Percentiles rank a stretch among this genome's conserved stretches.
Conservation (phyloP, 108 stramenopile genomes). For the Cyclotella cryptica region DNA sequence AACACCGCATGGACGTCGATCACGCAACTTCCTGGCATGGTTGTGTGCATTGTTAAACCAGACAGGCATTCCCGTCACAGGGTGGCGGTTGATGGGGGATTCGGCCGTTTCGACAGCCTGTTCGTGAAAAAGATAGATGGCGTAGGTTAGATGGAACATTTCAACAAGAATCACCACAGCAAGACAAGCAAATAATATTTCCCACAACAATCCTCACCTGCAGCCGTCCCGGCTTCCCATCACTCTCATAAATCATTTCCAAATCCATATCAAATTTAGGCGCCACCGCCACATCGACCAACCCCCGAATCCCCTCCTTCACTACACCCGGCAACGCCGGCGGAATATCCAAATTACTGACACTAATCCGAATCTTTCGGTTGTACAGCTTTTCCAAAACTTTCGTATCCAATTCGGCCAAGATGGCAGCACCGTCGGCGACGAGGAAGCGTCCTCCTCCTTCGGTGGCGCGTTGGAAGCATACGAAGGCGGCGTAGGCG, state of each 20-base stretch:
- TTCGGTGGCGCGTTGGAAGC: slow-evolving; percentile 91
- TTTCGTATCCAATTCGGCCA: slow-evolving; percentile 81
- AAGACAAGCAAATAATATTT: not conserved
- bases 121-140: slow-evolving; percentile 1
- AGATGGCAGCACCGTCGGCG: slow-evolving; percentile 89
- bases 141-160: slow-evolving; percentile 4
- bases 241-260: slow-evolving; percentile 90
- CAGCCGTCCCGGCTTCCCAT: slow-evolving; percentile 88
- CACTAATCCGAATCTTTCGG: slow-evolving; percentile 82
- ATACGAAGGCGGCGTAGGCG: slow-evolving; percentile 91
- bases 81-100: slow-evolving; percentile 90
- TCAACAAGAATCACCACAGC: not conserved
- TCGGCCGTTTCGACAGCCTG: slow-evolving; percentile 86
- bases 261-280: slow-evolving; percentile 95
- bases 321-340: slow-evolving; percentile 65
- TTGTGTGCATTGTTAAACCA: slow-evolving; percentile 95
- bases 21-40: slow-evolving; percentile 87
- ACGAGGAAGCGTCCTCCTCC: slow-evolving; percentile 90
- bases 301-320: slow-evolving; percentile 76
- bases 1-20: slow-evolving; percentile 88
- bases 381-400: slow-evolving; percentile 81
- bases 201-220: slow-evolving; percentile 38
- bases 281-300: slow-evolving; percentile 84
- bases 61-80: slow-evolving; percentile 86
- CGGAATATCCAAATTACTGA: slow-evolving; percentile 85